A percentile compares a stretch with the other conserved stretches of the same genome.
Conservation (phyloP, 225 moss, liverwort and hornwort species). For the Sphagnum tenellum region DNA sequence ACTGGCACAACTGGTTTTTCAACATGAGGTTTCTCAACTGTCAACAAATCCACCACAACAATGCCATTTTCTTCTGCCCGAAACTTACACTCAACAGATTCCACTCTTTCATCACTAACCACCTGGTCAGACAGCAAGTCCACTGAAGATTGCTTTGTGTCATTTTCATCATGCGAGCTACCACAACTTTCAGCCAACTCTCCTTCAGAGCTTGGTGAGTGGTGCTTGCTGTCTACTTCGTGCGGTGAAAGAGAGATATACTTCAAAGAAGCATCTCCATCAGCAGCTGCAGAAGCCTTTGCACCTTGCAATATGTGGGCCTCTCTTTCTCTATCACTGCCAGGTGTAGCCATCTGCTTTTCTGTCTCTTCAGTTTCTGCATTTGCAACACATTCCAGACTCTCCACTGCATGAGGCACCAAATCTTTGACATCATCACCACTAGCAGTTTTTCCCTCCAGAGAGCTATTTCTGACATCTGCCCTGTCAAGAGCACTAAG, state of each 20-base stretch:
- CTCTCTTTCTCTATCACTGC: neutral
- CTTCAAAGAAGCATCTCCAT: neutral
- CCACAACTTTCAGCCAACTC: neutral
- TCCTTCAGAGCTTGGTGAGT: no score
- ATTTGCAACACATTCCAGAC: neutral
- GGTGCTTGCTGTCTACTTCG: no score
- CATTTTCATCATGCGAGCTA: neutral
- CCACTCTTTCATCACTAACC: neutral
- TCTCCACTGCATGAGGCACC: neutral
- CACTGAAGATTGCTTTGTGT: neutral
- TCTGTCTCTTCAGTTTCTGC: neutral
- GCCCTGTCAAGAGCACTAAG: neutral
- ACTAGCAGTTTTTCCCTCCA: neutral
- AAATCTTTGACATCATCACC: neutral
- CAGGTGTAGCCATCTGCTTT: neutral
- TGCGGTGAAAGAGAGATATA: no score
- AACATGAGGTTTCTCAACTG: neutral
- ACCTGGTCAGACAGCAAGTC: neutral
- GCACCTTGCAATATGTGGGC: neutral
- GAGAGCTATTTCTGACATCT: neutral
- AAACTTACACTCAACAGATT: neutral
- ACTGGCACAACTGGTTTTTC: neutral
- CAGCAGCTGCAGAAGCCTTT: neutral
- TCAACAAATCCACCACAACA: conserved; percentile 1
- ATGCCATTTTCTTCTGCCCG: neutral